Base-by-base conservation (phyloP, 805 yeast genomes). In the Danielia reshetovae region DNA sequence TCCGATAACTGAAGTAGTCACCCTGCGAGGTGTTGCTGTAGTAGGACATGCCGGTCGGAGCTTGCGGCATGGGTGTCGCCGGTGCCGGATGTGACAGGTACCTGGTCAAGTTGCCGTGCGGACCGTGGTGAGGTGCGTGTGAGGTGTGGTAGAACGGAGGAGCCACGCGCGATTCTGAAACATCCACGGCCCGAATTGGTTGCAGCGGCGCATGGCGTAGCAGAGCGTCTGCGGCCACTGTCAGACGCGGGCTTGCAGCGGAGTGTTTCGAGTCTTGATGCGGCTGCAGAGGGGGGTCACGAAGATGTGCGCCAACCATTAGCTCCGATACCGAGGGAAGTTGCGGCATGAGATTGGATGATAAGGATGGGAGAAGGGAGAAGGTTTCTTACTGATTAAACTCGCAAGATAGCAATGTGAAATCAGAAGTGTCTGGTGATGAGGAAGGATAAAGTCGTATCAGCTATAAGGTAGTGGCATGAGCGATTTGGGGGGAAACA, bases 301-400 rank as follows among this genome's bases (percentile, higher is more conserved):
- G n/a, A 11, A 38, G 33, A 7, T 32, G 46, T n/a, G 46, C 46
- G n/a, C 51, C 51, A 12, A 45, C 40, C 40, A 47, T 35, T 19
- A 47, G 36, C 33, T 47, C 51, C 4, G 50, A 43, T 3, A 47
- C 48, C 2, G 51, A 43, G n/a, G 51, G 51, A 18, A 47, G 48
- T 19, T 44, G 41, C 3, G 46, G 45, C 51, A 46, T 46, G 28
- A n/a, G n/a, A n/a, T n/a, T n/a, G n/a, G n/a, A n/a, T n/a, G n/a
- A n/a, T n/a, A n/a, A n/a, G 10, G 29, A 16, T n/a, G 25, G 12
- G 18, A 8, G 12, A 2, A 27, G 17, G 26, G 21, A 9, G 32
- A 13, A 29, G 9, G 22, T 19, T n/a, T n/a, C n/a, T n/a, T n/a
- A n/a, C n/a, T n/a, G n/a, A n/a, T n/a, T n/a, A n/a, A n/a, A n/a